phyloP scores from a whole-genome alignment of 2,329 filamentous ascomycete species.

The Sclerotiophoma versabilis region DNA sequence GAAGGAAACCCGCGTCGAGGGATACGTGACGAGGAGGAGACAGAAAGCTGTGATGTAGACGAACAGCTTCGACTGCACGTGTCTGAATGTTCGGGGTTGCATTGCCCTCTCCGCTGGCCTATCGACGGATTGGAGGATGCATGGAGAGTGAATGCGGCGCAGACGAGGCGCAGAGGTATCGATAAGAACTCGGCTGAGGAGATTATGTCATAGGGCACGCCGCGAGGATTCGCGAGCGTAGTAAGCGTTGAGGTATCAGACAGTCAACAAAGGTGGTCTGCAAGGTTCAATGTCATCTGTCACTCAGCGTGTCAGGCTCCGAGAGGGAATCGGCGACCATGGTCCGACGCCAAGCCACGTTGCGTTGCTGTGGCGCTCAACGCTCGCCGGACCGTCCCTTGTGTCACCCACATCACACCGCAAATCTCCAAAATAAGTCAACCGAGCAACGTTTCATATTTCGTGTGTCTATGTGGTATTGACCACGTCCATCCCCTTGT shows the following conservation, averaged over 20 bases:
- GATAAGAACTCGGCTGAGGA: conserved; percentile 8
- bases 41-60: conserved; percentile 69
- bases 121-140: conserved; percentile 26
- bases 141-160: conserved; percentile 26
- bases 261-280: background rate
- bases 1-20: conserved; percentile 63
- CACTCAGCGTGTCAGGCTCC: background rate
- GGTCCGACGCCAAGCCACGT: conserved; percentile 13
- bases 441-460: background rate
- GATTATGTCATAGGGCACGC: conserved; percentile 12
- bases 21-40: conserved; percentile 66
- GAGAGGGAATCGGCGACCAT: conserved; percentile 4
- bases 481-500: too few species aligned
- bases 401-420: background rate
- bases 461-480: background rate
- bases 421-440: background rate
- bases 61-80: conserved; percentile 74
- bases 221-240: background rate
- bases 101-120: conserved; percentile 41
- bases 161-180: conserved; percentile 23
- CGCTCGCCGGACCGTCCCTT: background rate
- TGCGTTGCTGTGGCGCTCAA: background rate
- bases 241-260: background rate
- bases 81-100: conserved; percentile 64
- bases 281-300: background rate